Evolutionary conservation across 306 rosid genomes (phyloP).

Genomic region (Dryas alaskensis): DNA sequence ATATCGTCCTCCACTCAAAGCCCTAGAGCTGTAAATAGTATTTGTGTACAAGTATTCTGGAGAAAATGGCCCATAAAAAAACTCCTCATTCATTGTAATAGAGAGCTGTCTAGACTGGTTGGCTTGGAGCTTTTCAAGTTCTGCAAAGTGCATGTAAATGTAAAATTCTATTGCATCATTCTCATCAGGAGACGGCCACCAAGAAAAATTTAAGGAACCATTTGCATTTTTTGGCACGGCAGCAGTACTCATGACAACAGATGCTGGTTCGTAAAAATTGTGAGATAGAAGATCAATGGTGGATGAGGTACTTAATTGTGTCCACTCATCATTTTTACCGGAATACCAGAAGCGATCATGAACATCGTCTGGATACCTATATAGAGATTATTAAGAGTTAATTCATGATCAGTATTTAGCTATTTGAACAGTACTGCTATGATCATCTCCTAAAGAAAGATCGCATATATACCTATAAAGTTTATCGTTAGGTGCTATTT

Average conservation of each 20-base stretch:
- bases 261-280: slow-evolving; percentile 17
- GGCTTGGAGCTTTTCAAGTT: not conserved
- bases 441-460: too few species aligned
- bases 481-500: too few species aligned
- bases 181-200: not conserved
- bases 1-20: slow-evolving; percentile 3
- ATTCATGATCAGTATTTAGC: too few species aligned
- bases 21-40: not conserved
- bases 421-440: too few species aligned
- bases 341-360: slow-evolving; percentile 27
- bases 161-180: slow-evolving; percentile 8
- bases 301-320: slow-evolving; percentile 1
- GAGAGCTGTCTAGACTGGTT: slow-evolving; percentile 12
- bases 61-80: not conserved
- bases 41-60: slow-evolving; percentile 9
- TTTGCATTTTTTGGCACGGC: slow-evolving; percentile 15
- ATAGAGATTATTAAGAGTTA: too few species aligned
- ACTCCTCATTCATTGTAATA: slow-evolving; percentile 27
- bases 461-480: too few species aligned
- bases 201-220: slow-evolving; percentile 10
- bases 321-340: not conserved
- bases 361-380: slow-evolving; percentile 33
- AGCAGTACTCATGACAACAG: slow-evolving; percentile 42
- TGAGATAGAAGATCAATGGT: not conserved
- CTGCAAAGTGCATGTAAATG: slow-evolving; percentile 26